Conservation (phyloP, 257 asterid genomes). For the Gentiana macrophylla region DNA sequence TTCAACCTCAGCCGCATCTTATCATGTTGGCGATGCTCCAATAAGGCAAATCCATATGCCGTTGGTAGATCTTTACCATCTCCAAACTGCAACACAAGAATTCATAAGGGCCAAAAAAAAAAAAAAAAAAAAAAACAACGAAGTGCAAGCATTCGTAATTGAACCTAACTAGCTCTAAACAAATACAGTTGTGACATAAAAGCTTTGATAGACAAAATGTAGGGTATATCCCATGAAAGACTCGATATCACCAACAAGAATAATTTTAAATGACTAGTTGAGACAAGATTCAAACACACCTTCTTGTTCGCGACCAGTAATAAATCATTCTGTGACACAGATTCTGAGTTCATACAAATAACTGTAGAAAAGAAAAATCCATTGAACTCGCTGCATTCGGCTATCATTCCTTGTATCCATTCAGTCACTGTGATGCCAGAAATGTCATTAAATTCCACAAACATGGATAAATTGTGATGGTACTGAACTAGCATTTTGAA, state of each 20-base stretch:
- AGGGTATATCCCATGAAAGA: background rate
- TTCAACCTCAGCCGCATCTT: conserved; percentile 56
- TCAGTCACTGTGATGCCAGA: conserved; percentile 35
- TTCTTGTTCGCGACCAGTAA: conserved; percentile 50
- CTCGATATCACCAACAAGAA: background rate
- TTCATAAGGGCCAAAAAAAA: background rate
- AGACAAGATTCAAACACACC: conserved; percentile 25
- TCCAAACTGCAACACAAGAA: conserved; percentile 37
- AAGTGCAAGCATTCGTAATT: too few relatives aligned
- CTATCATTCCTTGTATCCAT: conserved; percentile 35
- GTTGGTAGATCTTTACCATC: conserved; percentile 52
- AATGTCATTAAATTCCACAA: conserved; percentile 2
- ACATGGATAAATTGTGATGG: background rate
- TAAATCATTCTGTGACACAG: conserved; percentile 64
- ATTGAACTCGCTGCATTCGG: conserved; percentile 56
- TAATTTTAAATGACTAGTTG: background rate
- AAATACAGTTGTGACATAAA: background rate
- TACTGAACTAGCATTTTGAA: too few relatives aligned
- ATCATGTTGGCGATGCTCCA: conserved; percentile 78
- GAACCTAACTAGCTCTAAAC: background rate
- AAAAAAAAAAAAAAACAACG: background rate
- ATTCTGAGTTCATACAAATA: conserved; percentile 26
- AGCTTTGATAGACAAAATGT: background rate
- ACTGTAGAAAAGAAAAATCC: conserved; percentile 64
- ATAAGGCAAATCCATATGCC: conserved; percentile 85